phyloP scores from a whole-genome alignment of 1,284 basidiomycete genomes.

The Chalciporus sp. region DNA sequence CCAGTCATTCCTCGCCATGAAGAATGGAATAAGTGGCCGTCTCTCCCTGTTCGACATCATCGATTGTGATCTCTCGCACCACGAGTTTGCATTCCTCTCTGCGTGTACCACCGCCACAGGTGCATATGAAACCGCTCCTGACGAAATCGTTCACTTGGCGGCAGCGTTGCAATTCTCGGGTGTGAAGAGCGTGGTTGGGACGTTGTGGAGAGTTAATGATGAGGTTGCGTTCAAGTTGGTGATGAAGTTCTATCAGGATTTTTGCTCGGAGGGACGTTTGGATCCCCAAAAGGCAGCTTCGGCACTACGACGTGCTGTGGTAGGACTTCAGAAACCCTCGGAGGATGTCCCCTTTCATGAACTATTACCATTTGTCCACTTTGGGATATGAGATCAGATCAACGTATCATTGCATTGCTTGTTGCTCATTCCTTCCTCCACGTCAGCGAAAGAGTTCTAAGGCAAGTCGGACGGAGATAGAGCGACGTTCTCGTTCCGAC shows the following conservation, averaged over 20 bases:
- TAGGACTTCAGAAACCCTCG: neutral
- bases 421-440: too few species aligned
- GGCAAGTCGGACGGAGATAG: too few species aligned
- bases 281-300: slow-evolving; percentile 2
- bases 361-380: slow-evolving; percentile 6
- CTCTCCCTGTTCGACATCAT: slow-evolving; percentile 19
- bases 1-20: slow-evolving; percentile 20
- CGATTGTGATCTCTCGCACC: slow-evolving; percentile 14
- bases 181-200: slow-evolving; percentile 6
- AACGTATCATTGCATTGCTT: too few species aligned
- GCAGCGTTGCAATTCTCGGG: slow-evolving; percentile 8
- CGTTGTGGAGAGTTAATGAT: slow-evolving; percentile 5
- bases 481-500: too few species aligned
- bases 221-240: neutral
- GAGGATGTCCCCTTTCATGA: slow-evolving; percentile 2
- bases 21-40: slow-evolving; percentile 9
- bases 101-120: slow-evolving; percentile 15
- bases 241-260: neutral
- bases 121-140: neutral
- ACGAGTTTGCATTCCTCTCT: slow-evolving; percentile 15
- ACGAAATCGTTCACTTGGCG: slow-evolving; percentile 9
- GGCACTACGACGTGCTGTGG: neutral
- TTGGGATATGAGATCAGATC: slow-evolving; percentile 2
- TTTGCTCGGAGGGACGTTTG: neutral
- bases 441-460: too few species aligned